phyloP scores from a whole-genome alignment of 2,329 filamentous ascomycete species.

The Claviceps quebecensis region DNA sequence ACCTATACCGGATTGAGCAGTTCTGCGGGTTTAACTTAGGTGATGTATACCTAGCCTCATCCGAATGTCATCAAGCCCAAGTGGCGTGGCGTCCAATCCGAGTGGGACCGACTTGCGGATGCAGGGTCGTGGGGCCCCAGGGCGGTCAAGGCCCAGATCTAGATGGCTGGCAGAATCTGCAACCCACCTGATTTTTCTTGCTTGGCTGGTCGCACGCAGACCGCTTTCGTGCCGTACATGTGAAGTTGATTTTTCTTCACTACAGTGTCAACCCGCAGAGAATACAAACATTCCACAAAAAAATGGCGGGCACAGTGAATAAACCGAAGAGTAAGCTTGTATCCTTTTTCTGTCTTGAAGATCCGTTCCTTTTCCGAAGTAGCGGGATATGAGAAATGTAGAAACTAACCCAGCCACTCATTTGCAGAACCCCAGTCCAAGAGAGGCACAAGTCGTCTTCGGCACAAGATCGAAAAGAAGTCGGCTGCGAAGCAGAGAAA shows the following conservation, averaged over 20 bases:
- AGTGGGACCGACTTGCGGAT: background rate
- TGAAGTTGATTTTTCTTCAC: background rate
- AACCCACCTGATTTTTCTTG: slow-evolving; percentile 26
- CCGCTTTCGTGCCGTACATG: background rate
- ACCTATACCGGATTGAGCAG: too few species aligned
- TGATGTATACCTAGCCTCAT: too few species aligned
- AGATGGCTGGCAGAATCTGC: slow-evolving; percentile 21
- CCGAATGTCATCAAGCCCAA: too few species aligned
- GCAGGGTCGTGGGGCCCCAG: slow-evolving; percentile 2
- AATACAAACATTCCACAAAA: background rate
- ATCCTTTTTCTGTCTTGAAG: background rate
- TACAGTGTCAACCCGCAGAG: background rate
- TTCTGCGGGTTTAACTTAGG: too few species aligned
- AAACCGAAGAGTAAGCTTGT: slow-evolving; percentile 36
- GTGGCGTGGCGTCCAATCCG: too few species aligned
- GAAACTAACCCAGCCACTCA: background rate
- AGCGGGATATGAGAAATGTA: background rate
- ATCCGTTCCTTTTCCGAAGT: background rate
- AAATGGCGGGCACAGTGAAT: slow-evolving; percentile 40
- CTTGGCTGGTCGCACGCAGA: background rate
- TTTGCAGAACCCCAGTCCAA: slow-evolving; percentile 80
- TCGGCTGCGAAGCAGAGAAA: slow-evolving; percentile 86
- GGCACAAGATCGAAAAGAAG: slow-evolving; percentile 92
- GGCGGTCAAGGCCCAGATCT: slow-evolving; percentile 15
- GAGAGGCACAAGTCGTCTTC: slow-evolving; percentile 73